Conservation (phyloP, 2,329 filamentous ascomycete species). For the Ceratocystis eucalypticola region DNA sequence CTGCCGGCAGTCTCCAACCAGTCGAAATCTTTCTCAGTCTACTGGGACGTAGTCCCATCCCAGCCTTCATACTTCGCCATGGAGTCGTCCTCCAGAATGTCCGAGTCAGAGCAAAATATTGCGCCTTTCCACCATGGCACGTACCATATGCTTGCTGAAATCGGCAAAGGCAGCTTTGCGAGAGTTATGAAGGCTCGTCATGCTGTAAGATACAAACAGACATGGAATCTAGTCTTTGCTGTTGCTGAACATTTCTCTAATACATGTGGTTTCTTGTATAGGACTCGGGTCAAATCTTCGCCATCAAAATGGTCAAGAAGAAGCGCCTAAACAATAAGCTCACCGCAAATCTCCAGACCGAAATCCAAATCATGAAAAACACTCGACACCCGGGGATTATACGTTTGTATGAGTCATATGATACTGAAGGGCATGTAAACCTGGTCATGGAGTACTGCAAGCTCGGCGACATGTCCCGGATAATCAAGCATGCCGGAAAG, state of each 20-base stretch:
- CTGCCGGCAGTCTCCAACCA: not conserved
- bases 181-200: constrained; percentile 19
- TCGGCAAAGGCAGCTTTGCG: constrained; percentile 19
- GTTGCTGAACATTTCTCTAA: not conserved
- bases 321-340: constrained; percentile 87
- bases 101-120: constrained; percentile 16
- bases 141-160: constrained; percentile 16
- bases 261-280: not conserved
- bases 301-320: constrained; percentile 92
- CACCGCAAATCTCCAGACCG: constrained; percentile 86
- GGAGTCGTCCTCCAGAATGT: constrained; percentile 17
- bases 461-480: constrained; percentile 81
- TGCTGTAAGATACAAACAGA: constrained; percentile 8
- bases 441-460: constrained; percentile 98
- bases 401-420: constrained; percentile 84
- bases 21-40: not conserved
- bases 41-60: constrained; percentile 14
- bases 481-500: constrained; percentile 87
- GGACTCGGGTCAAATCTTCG: constrained; percentile 26
- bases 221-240: not conserved
- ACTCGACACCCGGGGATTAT: constrained; percentile 95
- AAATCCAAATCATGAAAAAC: constrained; percentile 89
- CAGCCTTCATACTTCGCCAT: constrained; percentile 10
- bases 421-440: constrained; percentile 78
- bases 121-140: constrained; percentile 16